phyloP scores from a whole-genome alignment of 2,329 filamentous ascomycete species.

The Zalaria sp. region DNA sequence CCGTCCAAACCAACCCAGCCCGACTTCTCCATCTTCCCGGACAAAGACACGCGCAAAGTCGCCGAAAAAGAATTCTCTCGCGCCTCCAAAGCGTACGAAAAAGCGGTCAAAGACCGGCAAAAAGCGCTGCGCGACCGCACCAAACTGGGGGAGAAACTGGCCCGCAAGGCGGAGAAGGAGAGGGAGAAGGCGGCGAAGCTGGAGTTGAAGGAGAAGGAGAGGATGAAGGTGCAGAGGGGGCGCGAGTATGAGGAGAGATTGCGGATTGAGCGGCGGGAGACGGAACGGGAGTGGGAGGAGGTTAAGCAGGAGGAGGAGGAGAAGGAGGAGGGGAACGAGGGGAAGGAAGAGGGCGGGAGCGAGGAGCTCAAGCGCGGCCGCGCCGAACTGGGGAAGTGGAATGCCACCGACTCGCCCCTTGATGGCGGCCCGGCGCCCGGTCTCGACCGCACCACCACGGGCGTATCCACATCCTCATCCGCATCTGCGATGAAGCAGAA shows the following conservation, averaged over 20 bases:
- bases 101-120: conserved; percentile 51
- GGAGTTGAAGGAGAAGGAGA: conserved; percentile 15
- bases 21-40: conserved; percentile 43
- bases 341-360: background rate
- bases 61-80: conserved; percentile 55
- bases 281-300: conserved; percentile 4
- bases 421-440: too few relatives aligned
- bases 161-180: conserved; percentile 11
- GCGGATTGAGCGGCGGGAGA: background rate
- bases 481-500: too few relatives aligned
- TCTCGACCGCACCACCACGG: too few relatives aligned
- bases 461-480: too few relatives aligned
- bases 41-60: conserved; percentile 52
- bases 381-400: too few relatives aligned
- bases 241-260: background rate
- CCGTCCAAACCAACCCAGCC: conserved; percentile 38
- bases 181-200: conserved; percentile 20
- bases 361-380: background rate
- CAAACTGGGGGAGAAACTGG: conserved; percentile 39
- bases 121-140: conserved; percentile 49
- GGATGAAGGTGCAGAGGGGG: conserved; percentile 14
- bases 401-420: too few relatives aligned
- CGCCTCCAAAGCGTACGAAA: conserved; percentile 49
- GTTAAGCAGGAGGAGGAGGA: background rate
- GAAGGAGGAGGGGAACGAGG: background rate